phyloP scores from a whole-genome alignment of 2,329 filamentous ascomycete species.

The Arthrobotrys entomopaga region DNA sequence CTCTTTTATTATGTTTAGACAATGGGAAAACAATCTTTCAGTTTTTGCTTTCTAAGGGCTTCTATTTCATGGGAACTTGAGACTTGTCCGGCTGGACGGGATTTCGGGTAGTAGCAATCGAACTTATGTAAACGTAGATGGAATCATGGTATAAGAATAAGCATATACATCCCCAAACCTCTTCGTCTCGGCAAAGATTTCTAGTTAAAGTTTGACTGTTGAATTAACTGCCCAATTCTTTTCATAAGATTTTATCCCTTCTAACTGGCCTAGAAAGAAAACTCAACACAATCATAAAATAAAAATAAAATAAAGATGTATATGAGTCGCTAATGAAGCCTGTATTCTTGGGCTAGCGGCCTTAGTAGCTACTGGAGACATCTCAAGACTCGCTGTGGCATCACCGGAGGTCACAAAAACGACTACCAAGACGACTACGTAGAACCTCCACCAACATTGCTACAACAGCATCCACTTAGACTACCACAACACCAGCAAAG shows the following conservation, averaged over 20 bases:
- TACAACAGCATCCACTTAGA: constrained; percentile 16
- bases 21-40: too few relatives aligned
- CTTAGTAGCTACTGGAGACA: constrained; percentile 61
- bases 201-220: constrained; percentile 15
- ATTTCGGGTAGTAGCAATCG: constrained; percentile 13
- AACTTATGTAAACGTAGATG: background rate
- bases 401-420: constrained; percentile 22
- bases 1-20: too few relatives aligned
- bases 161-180: constrained; percentile 34
- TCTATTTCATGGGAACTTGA: too few relatives aligned
- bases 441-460: constrained; percentile 10
- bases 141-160: background rate
- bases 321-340: constrained; percentile 30
- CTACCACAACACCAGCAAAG: constrained; percentile 10
- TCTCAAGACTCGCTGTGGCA: constrained; percentile 52
- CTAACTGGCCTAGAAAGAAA: constrained; percentile 3
- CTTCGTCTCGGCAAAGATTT: too few relatives aligned
- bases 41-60: too few relatives aligned
- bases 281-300: background rate
- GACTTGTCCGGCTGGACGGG: constrained; percentile 27
- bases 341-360: constrained; percentile 23
- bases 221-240: constrained; percentile 2
- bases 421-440: constrained; percentile 12
- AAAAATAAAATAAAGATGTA: constrained; percentile 14
- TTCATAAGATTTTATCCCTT: constrained; percentile 10